Evolutionary conservation across 805 yeast species (phyloP), one percentile per base, ranked within the genome.

Genomic region (Priceomyces carsonii): DNA sequence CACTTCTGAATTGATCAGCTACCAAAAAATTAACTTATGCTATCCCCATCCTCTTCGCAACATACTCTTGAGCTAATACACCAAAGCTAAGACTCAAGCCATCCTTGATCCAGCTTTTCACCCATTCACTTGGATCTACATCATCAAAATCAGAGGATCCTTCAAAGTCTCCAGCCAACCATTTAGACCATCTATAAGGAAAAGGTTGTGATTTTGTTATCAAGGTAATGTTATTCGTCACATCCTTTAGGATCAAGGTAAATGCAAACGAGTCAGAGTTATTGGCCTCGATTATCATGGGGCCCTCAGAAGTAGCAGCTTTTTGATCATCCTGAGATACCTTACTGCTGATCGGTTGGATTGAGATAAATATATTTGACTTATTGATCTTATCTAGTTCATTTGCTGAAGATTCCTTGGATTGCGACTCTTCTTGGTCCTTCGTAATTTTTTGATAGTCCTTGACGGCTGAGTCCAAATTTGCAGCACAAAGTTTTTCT

Each of bases 171-270:
- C 80, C 76, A 41, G 77, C 81, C n/a, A 91, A 71, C 99, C 99
- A 93, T n/a, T 77, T 67, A 7, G 89, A 82, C 99, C 99, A 93
- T 54, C 78, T 81, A 29, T 77, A 56, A 8, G 99, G 98, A 69
- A 88, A 84, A 5, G 95, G 80, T 60, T 93, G 99, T 0, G 98
- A 85, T 47, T 82, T 80, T 33, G 87, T 81, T 18, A 79, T 72
- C 29, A 87, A 74, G 6, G 82, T 74, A 43, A 93, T 78, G 44
- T 79, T 75, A 61, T 93, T 91, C 24, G 84, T 80, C 27, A 80
- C 77, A 54, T 93, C 99, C 46, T 79, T 77, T 47, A 93, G 69
- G 14, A 86, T 75, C 22, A 89, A 69, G 6, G 87, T 77, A 57
- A 93, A 90, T 25, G 79, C 75, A 55, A 91, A 90, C 8, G 85